Evolutionary conservation across 2,329 filamentous ascomycete species (phyloP).

Genomic region (Talaromyces verruculosus): DNA sequence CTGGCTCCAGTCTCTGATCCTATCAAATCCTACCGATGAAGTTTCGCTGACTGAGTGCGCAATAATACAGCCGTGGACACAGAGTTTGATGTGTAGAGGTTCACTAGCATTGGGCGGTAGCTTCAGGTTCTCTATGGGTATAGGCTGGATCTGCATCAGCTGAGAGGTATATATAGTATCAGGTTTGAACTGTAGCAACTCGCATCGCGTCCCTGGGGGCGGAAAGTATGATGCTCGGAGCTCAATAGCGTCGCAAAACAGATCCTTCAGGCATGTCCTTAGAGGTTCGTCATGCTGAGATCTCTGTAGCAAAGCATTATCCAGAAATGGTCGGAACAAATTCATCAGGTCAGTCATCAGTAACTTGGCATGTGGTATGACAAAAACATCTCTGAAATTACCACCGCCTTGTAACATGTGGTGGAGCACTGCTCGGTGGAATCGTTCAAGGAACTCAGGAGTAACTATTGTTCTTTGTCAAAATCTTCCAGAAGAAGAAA

Average conservation of each 20-base stretch:
- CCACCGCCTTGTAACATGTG: not conserved
- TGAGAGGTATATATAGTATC: not conserved
- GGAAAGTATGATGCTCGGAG: not conserved
- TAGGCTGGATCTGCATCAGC: not conserved
- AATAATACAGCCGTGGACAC: not conserved
- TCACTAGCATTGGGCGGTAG: not conserved
- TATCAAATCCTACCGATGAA: not conserved
- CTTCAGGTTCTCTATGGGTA: not conserved
- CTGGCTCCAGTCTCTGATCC: not conserved
- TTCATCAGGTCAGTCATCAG: not conserved
- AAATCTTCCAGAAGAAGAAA: not conserved
- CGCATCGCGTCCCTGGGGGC: not conserved
- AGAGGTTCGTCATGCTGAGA: not conserved
- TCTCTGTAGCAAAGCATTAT: not conserved
- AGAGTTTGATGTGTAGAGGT: not conserved
- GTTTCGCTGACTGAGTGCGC: not conserved
- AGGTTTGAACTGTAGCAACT: not conserved
- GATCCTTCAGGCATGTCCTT: not conserved
- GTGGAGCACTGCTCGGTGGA: not conserved
- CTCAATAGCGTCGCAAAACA: not conserved
- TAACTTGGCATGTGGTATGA: not conserved
- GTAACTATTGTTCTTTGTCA: not conserved
- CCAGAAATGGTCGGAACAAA: not conserved
- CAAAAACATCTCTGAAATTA: not conserved
- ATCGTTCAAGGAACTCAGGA: not conserved